Percentiles rank a stretch among this genome's conserved stretches.
Conservation (phyloP, 2,329 filamentous ascomycete species). For the Monilinia aucupariae region DNA sequence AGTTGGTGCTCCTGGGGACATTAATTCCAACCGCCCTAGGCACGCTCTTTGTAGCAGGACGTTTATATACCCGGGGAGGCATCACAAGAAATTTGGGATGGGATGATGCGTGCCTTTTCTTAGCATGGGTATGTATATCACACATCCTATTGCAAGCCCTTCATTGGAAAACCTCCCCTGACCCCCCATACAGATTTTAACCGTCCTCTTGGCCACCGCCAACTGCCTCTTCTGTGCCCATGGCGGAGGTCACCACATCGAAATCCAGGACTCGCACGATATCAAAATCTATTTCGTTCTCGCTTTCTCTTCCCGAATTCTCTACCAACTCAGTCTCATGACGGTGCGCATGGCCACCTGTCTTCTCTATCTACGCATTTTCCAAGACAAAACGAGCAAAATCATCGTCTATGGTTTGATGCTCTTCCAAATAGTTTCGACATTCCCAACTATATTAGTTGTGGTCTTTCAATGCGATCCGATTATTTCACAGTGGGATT, state of each 20-base stretch:
- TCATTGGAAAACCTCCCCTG: neutral
- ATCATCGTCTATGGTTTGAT: neutral
- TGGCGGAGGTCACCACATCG: neutral
- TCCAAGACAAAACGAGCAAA: neutral
- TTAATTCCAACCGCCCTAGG: neutral
- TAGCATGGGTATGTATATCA: neutral
- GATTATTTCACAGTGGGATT: neutral
- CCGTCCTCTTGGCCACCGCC: neutral
- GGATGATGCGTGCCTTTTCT: neutral
- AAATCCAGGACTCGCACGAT: neutral
- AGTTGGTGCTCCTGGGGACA: neutral
- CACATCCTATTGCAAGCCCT: neutral
- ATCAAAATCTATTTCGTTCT: neutral
- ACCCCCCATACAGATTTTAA: neutral
- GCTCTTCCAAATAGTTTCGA: neutral
- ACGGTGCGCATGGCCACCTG: neutral
- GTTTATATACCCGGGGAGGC: neutral
- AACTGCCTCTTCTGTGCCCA: neutral
- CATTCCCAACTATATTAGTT: neutral
- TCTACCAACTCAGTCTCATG: neutral
- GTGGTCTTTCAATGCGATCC: slow-evolving; percentile 4
- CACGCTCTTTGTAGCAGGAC: neutral
- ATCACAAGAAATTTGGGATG: slow-evolving; percentile 6
- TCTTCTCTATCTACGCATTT: slow-evolving; percentile 1
- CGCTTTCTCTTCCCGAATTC: neutral